phyloP scores from a whole-genome alignment of 768 basidiomycete species.

The Amanita pseudoporphyria region DNA sequence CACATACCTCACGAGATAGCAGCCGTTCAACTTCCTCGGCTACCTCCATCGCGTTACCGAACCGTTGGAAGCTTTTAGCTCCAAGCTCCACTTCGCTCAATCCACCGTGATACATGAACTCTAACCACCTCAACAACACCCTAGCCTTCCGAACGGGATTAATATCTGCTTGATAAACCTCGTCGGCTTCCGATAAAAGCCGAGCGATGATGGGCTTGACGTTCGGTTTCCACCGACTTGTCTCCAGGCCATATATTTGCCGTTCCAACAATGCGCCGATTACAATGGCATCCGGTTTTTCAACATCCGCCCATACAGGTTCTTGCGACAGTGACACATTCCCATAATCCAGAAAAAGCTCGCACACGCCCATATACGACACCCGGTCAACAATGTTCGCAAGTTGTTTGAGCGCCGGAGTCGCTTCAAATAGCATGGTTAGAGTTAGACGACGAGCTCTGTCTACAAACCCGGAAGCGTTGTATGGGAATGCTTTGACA shows the following conservation, averaged over 20 bases:
- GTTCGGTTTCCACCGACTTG: conserved; percentile 48
- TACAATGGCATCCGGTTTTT: conserved; percentile 20
- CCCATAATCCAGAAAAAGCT: conserved; percentile 44
- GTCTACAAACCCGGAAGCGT: conserved; percentile 26
- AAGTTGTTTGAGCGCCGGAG: conserved; percentile 42
- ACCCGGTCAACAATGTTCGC: conserved; percentile 51
- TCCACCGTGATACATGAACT: conserved; percentile 33
- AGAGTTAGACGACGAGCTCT: conserved; percentile 20
- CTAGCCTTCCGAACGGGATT: conserved; percentile 55
- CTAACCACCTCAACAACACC: conserved; percentile 43
- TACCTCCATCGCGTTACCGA: conserved; percentile 27
- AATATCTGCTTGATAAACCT: conserved; percentile 34
- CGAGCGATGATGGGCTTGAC: conserved; percentile 28
- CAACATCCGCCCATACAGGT: conserved; percentile 3
- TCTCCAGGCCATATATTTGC: conserved; percentile 48
- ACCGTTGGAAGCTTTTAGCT: conserved; percentile 11
- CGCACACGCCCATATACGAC: conserved; percentile 58
- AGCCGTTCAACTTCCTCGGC: conserved; percentile 33
- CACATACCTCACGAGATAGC: conserved; percentile 31
- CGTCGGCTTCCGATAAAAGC: conserved; percentile 40
- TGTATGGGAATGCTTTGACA: conserved; percentile 46
- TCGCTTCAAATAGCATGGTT: conserved; percentile 29
- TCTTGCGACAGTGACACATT: conserved; percentile 35
- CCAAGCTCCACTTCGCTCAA: conserved; percentile 17
- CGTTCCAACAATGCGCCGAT: conserved; percentile 50